phyloP scores from a whole-genome alignment of 2,329 filamentous ascomycete species.

The Colletotrichum euphorbiae region DNA sequence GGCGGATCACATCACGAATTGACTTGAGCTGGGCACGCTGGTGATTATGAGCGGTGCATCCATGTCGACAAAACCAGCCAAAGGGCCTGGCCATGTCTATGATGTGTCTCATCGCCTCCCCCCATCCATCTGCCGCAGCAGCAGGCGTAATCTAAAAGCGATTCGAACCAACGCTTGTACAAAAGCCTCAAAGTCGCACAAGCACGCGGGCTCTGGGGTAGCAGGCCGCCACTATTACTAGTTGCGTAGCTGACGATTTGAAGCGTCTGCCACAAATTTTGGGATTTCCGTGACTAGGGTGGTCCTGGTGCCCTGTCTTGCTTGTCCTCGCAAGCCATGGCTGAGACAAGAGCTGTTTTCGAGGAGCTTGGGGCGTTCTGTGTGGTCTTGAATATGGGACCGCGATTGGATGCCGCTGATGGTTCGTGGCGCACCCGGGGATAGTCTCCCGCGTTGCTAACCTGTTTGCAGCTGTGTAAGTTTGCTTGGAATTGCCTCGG shows the following conservation, averaged over 20 bases:
- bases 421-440: not conserved
- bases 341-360: constrained; percentile 6
- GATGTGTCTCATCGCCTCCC: not conserved
- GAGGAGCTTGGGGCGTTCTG: not conserved
- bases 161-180: too few relatives aligned
- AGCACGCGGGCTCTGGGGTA: too few relatives aligned
- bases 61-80: constrained; percentile 1
- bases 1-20: not conserved
- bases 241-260: too few relatives aligned
- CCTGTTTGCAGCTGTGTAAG: not conserved
- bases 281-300: too few relatives aligned
- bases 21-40: not conserved
- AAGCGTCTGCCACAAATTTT: too few relatives aligned
- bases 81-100: constrained; percentile 1
- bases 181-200: too few relatives aligned
- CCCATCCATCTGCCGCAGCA: not conserved
- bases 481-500: not conserved
- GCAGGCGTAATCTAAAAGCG: too few relatives aligned
- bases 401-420: not conserved
- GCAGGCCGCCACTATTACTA: too few relatives aligned
- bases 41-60: not conserved
- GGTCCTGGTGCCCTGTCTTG: too few relatives aligned
- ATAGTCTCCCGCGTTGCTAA: not conserved
- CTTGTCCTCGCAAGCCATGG: not conserved
- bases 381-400: not conserved